These are phyloP conservation scores for Sordaria brevicollis DNA, from an alignment of 495 filamentous ascomycete genomes.

Conservation along the genomic window DNA sequence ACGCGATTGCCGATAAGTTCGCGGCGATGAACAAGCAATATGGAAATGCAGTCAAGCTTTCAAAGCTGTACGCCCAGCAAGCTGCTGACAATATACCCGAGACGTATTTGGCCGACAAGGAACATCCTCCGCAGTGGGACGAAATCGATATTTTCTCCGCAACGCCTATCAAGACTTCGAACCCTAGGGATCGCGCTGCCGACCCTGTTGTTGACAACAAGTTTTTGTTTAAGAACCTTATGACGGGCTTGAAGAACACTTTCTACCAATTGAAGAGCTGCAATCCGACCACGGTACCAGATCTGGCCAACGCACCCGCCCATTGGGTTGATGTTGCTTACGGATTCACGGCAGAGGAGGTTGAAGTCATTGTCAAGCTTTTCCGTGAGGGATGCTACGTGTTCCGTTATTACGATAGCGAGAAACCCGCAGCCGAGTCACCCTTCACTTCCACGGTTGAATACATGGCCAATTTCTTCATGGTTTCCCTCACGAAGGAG, in stretches of 20 bases:
- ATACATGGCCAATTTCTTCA: conserved; percentile 86
- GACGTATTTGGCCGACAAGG: conserved; percentile 72
- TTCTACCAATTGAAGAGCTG: conserved; percentile 90
- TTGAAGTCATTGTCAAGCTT: conserved; percentile 90
- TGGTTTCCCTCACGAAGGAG: conserved; percentile 82
- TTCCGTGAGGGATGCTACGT: conserved; percentile 94
- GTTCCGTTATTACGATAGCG: conserved; percentile 90
- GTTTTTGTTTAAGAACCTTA: conserved; percentile 95
- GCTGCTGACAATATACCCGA: conserved; percentile 59
- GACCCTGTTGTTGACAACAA: conserved; percentile 98
- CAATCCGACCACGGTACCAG: conserved; percentile 61
- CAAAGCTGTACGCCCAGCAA: conserved; percentile 57
- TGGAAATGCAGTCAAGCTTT: conserved; percentile 86
- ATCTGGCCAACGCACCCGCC: conserved; percentile 63
- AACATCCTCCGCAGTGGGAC: conserved; percentile 81
- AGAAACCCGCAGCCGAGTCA: conserved; percentile 65
- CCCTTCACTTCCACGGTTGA: conserved; percentile 72
- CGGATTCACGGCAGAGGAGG: conserved; percentile 95
- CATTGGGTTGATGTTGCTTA: conserved; percentile 96
- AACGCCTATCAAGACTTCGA: conserved; percentile 91
- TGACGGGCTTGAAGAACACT: conserved; percentile 93
- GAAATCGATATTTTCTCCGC: conserved; percentile 96
- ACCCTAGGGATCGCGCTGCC: conserved; percentile 77
- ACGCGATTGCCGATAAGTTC: conserved; percentile 96
- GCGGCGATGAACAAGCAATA: conserved; percentile 97